These are phyloP conservation scores for Atalantia buxifolia DNA, from an alignment of 345 rosid species.

Conservation along the genomic window DNA sequence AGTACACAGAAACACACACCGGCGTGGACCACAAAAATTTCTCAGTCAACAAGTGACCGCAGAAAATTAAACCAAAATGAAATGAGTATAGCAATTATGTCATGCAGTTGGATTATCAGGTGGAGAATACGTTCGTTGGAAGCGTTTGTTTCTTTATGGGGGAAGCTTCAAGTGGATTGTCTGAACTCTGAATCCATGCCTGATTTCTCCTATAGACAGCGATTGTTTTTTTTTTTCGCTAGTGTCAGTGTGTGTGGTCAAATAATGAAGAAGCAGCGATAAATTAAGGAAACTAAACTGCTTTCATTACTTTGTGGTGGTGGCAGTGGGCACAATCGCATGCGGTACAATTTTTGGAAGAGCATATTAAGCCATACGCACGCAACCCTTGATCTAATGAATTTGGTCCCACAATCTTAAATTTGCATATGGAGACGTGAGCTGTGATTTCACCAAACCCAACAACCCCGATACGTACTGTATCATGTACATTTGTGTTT, in stretches of 20 bases:
- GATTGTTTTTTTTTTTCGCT: neutral
- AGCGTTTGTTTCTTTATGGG: neutral
- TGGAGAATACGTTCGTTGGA: neutral
- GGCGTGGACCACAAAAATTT: neutral
- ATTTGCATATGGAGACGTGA: neutral
- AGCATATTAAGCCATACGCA: too few species aligned
- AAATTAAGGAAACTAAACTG: too few species aligned
- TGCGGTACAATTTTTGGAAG: too few species aligned
- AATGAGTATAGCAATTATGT: neutral
- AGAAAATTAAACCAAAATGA: neutral
- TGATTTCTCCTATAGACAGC: neutral
- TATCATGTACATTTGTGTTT: neutral
- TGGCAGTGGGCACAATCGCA: too few species aligned
- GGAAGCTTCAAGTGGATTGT: neutral
- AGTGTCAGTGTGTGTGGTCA: too few species aligned
- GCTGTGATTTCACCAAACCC: constrained; percentile 26
- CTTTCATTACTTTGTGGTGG: neutral
- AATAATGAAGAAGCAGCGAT: too few species aligned
- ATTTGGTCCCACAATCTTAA: constrained; percentile 10
- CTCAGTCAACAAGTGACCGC: neutral
- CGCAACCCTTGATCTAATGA: too few species aligned
- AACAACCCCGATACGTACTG: constrained; percentile 14
- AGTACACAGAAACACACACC: too few species aligned
- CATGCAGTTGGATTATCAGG: neutral
- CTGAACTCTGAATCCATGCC: neutral